Evolutionary conservation across 2,329 filamentous ascomycete species (phyloP), one percentile per base, ranked within the genome.

Genomic region (Drechmeria coniospora): DNA sequence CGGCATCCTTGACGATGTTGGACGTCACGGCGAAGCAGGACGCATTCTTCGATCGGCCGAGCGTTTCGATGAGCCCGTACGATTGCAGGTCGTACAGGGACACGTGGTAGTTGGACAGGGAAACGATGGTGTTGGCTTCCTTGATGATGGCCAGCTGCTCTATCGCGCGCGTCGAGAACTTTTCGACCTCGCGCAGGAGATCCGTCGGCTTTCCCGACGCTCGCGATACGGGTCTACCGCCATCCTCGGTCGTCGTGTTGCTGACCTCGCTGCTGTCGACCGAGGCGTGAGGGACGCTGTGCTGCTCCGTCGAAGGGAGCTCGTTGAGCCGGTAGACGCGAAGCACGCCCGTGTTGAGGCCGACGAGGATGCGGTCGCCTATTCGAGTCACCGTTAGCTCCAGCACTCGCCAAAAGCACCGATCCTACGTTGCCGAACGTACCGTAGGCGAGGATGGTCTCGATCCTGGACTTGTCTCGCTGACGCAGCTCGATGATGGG

Each of bases 131-230:
- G 50, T 81, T 90, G 30, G 86, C 84, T 54, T 95, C 90, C 47
- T 94, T 95, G 47, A 98, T 86, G 33, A 92, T 78, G 32, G 86
- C 87, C 11, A 98, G 72, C 61, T 98, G 87, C 44, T 94, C 86
- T 37, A 98, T 76, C 29, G 84, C 76, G 35, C 83, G 75, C 19
- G 79, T 72, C 8, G 87, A 90, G 63, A 98, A 98, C 57, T 81
- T 90, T 41, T 98, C 90, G 28, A 93, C 67, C 51, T 95, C 92
- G 36, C 84, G 79, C 26, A 95, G 63, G 15, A 94, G 68, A 44
- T 93, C 86, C 8, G 84, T 84, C 4, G 79, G 65, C 41, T 65
- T 75, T 33, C 37, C 49, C 30, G 44, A 36, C 13, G 43, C 43
- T 32, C 37, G 48, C 26, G 46, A 51, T 36, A 38, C 29, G 30